These are phyloP conservation scores for Bipolaris bicolor DNA, from an alignment of 2,329 filamentous ascomycete genomes.

Conservation along the genomic window DNA sequence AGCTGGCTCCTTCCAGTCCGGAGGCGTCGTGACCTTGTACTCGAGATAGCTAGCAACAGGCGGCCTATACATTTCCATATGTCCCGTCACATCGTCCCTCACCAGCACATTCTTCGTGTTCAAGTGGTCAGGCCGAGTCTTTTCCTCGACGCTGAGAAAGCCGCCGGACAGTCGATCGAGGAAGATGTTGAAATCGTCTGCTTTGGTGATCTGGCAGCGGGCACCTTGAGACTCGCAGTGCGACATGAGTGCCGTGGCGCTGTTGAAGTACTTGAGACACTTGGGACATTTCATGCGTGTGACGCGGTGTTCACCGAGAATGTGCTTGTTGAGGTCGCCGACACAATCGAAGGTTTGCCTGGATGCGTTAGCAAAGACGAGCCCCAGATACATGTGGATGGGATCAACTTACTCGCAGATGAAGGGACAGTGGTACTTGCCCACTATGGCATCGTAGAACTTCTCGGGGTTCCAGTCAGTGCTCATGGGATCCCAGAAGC, in stretches of 20 bases:
- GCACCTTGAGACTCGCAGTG: slow-evolving; percentile 49
- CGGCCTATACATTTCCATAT: slow-evolving; percentile 34
- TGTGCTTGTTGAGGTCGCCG: slow-evolving; percentile 45
- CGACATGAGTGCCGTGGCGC: slow-evolving; percentile 44
- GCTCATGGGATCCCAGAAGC: slow-evolving; percentile 58
- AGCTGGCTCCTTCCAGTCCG: slow-evolving; percentile 39
- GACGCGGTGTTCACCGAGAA: slow-evolving; percentile 46
- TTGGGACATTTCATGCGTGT: slow-evolving; percentile 47
- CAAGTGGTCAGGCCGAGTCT: slow-evolving; percentile 39
- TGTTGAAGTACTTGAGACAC: slow-evolving; percentile 52
- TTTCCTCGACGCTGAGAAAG: slow-evolving; percentile 46
- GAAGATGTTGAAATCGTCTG: slow-evolving; percentile 42
- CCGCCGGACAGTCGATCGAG: slow-evolving; percentile 53
- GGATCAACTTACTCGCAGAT: slow-evolving; percentile 56
- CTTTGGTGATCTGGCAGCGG: slow-evolving; percentile 46
- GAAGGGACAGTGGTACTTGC: slow-evolving; percentile 62
- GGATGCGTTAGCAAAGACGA: slow-evolving; percentile 5
- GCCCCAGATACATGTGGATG: not conserved
- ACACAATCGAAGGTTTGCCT: slow-evolving; percentile 36
- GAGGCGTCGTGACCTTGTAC: slow-evolving; percentile 39
- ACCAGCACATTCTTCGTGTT: slow-evolving; percentile 31
- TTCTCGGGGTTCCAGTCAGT: slow-evolving; percentile 55
- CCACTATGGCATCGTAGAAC: slow-evolving; percentile 55
- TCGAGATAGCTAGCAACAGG: slow-evolving; percentile 38
- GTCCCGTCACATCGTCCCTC: slow-evolving; percentile 27